These are phyloP conservation scores for Naganishia antarctica DNA, from an alignment of 768 basidiomycete genomes.

Conservation along the genomic window DNA sequence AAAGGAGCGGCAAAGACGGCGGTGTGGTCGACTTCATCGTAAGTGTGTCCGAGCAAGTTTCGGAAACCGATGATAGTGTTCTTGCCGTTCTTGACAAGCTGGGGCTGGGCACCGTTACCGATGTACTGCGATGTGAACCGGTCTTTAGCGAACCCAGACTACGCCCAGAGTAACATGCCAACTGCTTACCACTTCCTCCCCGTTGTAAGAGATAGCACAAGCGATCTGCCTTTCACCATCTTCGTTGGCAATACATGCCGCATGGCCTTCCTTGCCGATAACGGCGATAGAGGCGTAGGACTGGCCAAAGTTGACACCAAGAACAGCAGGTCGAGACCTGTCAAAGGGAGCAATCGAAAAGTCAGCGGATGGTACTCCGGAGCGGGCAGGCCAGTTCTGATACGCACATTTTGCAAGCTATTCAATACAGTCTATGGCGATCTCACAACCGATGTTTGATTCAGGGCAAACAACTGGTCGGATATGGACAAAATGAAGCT, in stretches of 20 bases:
- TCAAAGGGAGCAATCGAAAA: neutral
- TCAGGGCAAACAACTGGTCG: too few species aligned
- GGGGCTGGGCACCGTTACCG: conserved; percentile 87
- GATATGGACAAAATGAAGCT: neutral
- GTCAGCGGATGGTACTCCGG: neutral
- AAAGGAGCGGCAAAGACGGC: conserved; percentile 59
- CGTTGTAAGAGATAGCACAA: conserved; percentile 82
- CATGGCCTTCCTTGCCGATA: conserved; percentile 86
- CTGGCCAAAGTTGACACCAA: conserved; percentile 96
- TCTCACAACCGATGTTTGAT: neutral
- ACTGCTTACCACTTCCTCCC: conserved; percentile 75
- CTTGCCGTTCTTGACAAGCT: conserved; percentile 87
- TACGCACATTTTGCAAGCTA: conserved; percentile 4
- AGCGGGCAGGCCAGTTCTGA: neutral
- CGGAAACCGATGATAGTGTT: conserved; percentile 96
- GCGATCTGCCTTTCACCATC: conserved; percentile 98
- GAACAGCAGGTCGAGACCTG: conserved; percentile 37
- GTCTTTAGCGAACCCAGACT: neutral
- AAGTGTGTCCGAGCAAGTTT: conserved; percentile 89
- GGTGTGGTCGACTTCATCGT: conserved; percentile 46
- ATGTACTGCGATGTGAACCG: conserved; percentile 64
- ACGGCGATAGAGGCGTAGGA: conserved; percentile 92
- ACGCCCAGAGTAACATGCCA: neutral
- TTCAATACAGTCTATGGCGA: neutral
- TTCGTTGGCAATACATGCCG: conserved; percentile 95